Base-by-base conservation (phyloP, 768 basidiomycete genomes). In the Lactifluus echinatus region DNA sequence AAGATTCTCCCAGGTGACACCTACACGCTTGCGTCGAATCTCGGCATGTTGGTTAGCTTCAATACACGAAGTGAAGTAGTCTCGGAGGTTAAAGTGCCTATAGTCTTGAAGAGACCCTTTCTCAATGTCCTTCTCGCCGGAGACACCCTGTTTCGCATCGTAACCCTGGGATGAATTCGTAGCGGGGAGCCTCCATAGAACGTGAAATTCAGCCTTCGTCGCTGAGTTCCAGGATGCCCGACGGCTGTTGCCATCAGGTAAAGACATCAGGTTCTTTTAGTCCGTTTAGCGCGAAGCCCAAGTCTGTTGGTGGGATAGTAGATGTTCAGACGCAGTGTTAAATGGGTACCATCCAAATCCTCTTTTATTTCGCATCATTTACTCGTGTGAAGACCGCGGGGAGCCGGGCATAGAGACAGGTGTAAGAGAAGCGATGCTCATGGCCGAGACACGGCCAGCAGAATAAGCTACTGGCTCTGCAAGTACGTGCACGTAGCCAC, bases 21-120 rank as follows among this genome's bases (percentile, higher is more conserved):
- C 85, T 8, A 89, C 84, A 57, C 85, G 82, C 76, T 89, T 89
- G 64, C 84, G 82, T 57, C 78, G 79, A 46, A 87, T 83, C 15
- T 86, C 86, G 2, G 83, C 84, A 19, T 69, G 66, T 53, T 86
- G 78, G 50, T 80, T 76, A 1, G 81, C 80, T 63, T 86, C 84
- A 65, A 84, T 86, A 14, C 80, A 83, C 8, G 80, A 79, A 3
- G 79, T 72, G 29, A 89, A 74, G 63, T 85, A 88, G 57, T 86
- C 84, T 15, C 77, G 78, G 19, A 89, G 79, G 66, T 87, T 79
- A 61, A 87, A 88, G 0, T 66, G 67, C 11, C 70, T 68, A 6
- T 68, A 66, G 14, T 57, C 67, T 10, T 66, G 73, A 49, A 76
- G 74, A 10, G 72, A 42, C 29, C 76, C 82, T 56, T 76, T 73